Evolutionary conservation across 257 asterid genomes (phyloP).

Genomic region (Asclepias syriaca): DNA sequence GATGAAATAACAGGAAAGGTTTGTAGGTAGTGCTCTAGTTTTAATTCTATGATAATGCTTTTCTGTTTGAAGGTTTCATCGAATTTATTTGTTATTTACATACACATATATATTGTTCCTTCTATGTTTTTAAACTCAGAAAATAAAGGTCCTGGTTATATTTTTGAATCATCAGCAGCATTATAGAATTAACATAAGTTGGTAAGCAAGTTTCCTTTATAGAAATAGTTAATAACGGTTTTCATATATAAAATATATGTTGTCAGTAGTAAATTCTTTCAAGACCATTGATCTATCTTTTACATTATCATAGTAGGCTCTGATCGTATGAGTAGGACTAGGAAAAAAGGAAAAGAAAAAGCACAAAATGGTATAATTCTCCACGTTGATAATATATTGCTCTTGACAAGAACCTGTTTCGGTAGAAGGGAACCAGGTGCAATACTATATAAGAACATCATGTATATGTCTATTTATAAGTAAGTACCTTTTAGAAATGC

Average conservation of each 20-base stretch:
- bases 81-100: not conserved
- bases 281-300: not conserved
- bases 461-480: not conserved
- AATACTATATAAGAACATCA: not conserved
- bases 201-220: not conserved
- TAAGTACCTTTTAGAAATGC: not conserved
- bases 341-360: no score
- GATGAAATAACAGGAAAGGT: slow-evolving; percentile 88
- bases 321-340: no score
- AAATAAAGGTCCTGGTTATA: not conserved
- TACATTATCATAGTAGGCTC: not conserved
- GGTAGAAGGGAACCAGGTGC: not conserved
- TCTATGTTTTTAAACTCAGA: not conserved
- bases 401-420: not conserved
- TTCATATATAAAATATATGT: not conserved
- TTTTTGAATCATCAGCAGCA: not conserved
- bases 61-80: not conserved
- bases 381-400: not conserved
- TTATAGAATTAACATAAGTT: not conserved
- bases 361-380: not conserved
- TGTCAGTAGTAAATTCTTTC: not conserved
- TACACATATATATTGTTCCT: not conserved
- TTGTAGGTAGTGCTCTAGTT: slow-evolving; percentile 8
- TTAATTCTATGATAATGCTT: not conserved
- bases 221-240: not conserved